phyloP scores from a whole-genome alignment of 257 asterid genomes.

The Thymus mandschuricus region DNA sequence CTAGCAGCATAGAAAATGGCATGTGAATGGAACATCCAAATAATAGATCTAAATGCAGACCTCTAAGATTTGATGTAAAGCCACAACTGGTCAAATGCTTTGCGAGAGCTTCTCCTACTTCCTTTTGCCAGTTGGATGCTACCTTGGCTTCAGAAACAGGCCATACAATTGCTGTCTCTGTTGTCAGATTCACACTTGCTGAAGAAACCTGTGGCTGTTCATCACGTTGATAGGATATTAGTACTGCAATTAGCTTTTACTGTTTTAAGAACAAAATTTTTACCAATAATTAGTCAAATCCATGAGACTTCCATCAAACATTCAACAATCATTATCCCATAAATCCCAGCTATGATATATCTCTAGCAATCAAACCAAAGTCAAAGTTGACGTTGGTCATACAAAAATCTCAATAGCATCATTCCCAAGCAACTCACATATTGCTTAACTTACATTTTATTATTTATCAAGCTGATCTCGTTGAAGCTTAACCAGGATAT shows the following conservation, averaged over 20 bases:
- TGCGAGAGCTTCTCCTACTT: constrained; percentile 90
- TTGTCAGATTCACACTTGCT: constrained; percentile 88
- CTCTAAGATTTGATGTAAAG: constrained; percentile 79
- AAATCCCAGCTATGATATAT: neutral
- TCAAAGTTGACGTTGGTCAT: neutral
- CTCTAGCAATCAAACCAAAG: constrained; percentile 1
- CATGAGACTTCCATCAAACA: constrained; percentile 14
- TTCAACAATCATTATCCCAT: constrained; percentile 19
- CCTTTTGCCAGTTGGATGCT: constrained; percentile 80
- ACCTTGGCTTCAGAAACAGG: constrained; percentile 84
- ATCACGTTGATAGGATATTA: constrained; percentile 11
- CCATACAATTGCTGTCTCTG: constrained; percentile 96
- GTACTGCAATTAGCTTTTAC: constrained; percentile 23
- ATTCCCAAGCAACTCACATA: neutral
- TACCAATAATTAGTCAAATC: constrained; percentile 15
- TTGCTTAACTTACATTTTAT: neutral
- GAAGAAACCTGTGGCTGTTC: constrained; percentile 90
- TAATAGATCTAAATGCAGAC: constrained; percentile 41
- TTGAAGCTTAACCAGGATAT: too few species aligned
- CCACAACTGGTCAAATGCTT: constrained; percentile 93
- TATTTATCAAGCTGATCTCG: too few species aligned
- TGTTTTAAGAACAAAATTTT: neutral
- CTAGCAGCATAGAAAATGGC: constrained; percentile 27
- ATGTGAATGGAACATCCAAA: constrained; percentile 25
- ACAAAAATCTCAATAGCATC: constrained; percentile 12